These are phyloP conservation scores for Filobasidium wieringae DNA, from an alignment of 768 basidiomycete genomes.

Conservation along the genomic window DNA sequence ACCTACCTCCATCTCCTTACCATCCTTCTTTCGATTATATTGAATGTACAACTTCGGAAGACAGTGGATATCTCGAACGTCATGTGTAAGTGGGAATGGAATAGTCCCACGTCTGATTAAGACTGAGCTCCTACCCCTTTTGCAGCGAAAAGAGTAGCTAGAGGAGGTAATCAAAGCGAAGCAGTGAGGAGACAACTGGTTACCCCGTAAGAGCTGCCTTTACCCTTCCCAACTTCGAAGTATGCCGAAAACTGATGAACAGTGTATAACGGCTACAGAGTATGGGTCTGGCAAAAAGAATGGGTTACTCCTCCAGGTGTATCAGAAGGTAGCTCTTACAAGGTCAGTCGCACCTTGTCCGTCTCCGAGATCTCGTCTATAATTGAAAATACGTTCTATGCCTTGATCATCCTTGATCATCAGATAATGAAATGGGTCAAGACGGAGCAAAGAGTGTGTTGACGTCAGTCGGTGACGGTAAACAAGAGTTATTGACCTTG, in stretches of 20 bases:
- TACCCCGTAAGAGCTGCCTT: too few relatives aligned
- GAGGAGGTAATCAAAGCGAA: not conserved
- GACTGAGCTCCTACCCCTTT: not conserved
- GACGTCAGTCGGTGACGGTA: not conserved
- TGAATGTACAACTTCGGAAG: too few relatives aligned
- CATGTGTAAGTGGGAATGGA: not conserved
- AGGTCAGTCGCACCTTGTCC: not conserved
- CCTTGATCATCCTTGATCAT: not conserved
- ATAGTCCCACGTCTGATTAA: not conserved
- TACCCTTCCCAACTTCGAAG: too few relatives aligned
- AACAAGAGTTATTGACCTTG: not conserved
- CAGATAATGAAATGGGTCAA: constrained; percentile 12
- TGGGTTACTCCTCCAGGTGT: constrained; percentile 5
- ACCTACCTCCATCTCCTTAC: too few relatives aligned
- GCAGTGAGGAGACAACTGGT: not conserved
- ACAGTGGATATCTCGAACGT: not conserved
- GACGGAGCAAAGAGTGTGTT: constrained; percentile 3
- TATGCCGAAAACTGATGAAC: too few relatives aligned
- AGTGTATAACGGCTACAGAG: too few relatives aligned
- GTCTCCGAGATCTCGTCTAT: not conserved
- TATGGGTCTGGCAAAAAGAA: constrained; percentile 6
- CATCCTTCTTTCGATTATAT: too few relatives aligned
- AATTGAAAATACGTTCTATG: not conserved
- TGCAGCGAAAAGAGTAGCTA: not conserved
- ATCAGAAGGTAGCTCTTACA: constrained; percentile 3